These are phyloP conservation scores for Cyberlindnera mrakii DNA, from an alignment of 805 yeast genomes.

Conservation along the genomic window DNA sequence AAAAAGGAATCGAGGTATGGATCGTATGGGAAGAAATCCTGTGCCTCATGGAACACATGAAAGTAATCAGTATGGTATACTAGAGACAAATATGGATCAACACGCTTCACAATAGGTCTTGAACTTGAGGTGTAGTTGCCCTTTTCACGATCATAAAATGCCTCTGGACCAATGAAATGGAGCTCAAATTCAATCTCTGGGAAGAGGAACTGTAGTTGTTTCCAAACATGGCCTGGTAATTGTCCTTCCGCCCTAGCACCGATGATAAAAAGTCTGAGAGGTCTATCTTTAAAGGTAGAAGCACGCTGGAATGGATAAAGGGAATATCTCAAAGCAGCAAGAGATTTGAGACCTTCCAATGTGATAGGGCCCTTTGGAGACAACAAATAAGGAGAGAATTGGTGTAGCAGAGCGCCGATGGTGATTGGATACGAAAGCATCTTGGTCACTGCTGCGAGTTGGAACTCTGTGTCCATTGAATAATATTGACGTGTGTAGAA, in stretches of 20 bases:
- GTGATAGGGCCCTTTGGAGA: conserved; percentile 85
- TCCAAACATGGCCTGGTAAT: conserved; percentile 94
- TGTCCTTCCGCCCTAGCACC: conserved; percentile 93
- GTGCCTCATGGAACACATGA: conserved; percentile 84
- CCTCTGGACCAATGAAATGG: conserved; percentile 93
- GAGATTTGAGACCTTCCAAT: conserved; percentile 86
- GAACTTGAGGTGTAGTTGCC: conserved; percentile 51
- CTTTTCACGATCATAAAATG: conserved; percentile 68
- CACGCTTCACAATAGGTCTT: conserved; percentile 64
- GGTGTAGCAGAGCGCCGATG: conserved; percentile 76
- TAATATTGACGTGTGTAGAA: conserved; percentile 88
- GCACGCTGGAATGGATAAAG: conserved; percentile 63
- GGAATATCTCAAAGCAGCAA: conserved; percentile 89
- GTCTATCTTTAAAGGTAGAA: conserved; percentile 69
- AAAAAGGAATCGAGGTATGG: conserved; percentile 92
- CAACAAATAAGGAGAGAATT: conserved; percentile 75
- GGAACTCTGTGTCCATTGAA: conserved; percentile 96
- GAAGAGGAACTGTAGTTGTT: conserved; percentile 79
- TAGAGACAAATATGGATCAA: conserved; percentile 68
- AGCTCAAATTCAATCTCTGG: conserved; percentile 80
- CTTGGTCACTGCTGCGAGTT: conserved; percentile 91
- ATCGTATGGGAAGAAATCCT: conserved; percentile 96
- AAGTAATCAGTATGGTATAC: conserved; percentile 87
- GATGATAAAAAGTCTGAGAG: conserved; percentile 80
- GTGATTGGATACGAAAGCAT: conserved; percentile 91